phyloP scores from a whole-genome alignment of 23 red algal genomes.

The Chondrus crispus region DNA sequence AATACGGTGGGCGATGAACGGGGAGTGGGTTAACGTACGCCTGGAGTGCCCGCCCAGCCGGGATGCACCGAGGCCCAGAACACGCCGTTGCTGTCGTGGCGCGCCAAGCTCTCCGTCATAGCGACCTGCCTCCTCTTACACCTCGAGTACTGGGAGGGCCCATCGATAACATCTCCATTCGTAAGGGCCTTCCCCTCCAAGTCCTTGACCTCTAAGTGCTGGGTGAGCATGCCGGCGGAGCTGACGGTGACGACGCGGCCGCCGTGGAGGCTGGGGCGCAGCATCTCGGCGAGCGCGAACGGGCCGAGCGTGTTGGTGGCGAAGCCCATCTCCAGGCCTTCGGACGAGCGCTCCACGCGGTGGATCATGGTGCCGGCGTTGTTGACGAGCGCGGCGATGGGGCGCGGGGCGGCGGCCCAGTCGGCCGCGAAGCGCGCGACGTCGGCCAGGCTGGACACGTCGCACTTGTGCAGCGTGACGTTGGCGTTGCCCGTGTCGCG shows the following conservation, averaged over 20 bases:
- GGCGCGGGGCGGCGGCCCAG: conserved; percentile 2
- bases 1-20: background rate
- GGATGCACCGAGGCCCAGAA: conserved; percentile 78
- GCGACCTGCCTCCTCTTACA: conserved; percentile 88
- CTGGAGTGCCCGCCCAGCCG: conserved; percentile 83
- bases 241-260: conserved; percentile 71
- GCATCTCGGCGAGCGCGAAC: conserved; percentile 84
- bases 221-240: conserved; percentile 90
- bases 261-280: conserved; percentile 49
- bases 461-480: conserved; percentile 56
- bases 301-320: conserved; percentile 82
- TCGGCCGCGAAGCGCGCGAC: conserved; percentile 45
- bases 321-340: conserved; percentile 84
- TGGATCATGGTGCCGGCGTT: conserved; percentile 83
- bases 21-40: background rate
- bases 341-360: background rate
- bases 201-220: conserved; percentile 55
- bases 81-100: background rate
- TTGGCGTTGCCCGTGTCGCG: conserved; percentile 9
- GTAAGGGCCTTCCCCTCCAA: conserved; percentile 28
- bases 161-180: conserved; percentile 42
- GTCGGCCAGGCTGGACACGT: conserved; percentile 47
- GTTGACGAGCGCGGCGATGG: conserved; percentile 59
- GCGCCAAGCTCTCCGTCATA: conserved; percentile 75
- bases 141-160: conserved; percentile 58